Base-by-base conservation (phyloP, 2,329 filamentous ascomycete species). In the Alternaria hordeiaustralica region DNA sequence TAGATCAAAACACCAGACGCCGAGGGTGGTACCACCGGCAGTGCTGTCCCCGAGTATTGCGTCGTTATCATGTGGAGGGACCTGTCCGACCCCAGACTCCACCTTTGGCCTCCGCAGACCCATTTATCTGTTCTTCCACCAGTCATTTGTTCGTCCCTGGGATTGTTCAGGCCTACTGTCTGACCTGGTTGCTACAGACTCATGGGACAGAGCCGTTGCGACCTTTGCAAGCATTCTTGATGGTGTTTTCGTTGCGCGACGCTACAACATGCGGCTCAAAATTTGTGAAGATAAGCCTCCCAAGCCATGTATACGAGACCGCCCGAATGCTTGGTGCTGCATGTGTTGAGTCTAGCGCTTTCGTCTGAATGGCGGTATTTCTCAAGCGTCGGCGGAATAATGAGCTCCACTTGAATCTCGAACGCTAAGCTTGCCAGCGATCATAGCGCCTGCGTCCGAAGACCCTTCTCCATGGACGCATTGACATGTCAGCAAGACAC, bases 21-120 rank as follows among this genome's bases (percentile, higher is more conserved):
- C 49, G 46, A 23, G 44, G 18, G 50, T 50, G 56, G 60, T 49
- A 59, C 41, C 25, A 23, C 36, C 60, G 56, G 56, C 56, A 55
- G 45, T 18, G 26, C 15, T 18, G 30, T 18, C 30, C 44, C 56
- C 50, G 45, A 45, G 30, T 13, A 30, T 53, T 55, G 45, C 60
- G 26, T 55, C 56, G 56, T 53, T 55, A 55, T 55, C 43, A 36
- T 55, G 44, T 60, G 50, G 50, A 55, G 55, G 43, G 44, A 30
- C 46, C 28, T 43, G 33, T 18, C 60, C 50, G 50, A 63, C 60
- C 60, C 60, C 60, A 63, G 44, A 63, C 55, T 63, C 56, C 60
- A 60, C 60, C 26, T 51, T 50, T 43, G n/a, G 59, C 28, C 15
- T 45, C 33, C 43, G 25, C 36, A 63, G 60, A 62, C 60, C 56